Conservation (phyloP, 148 eudicot genomes). For the Camellia sinensis region DNA sequence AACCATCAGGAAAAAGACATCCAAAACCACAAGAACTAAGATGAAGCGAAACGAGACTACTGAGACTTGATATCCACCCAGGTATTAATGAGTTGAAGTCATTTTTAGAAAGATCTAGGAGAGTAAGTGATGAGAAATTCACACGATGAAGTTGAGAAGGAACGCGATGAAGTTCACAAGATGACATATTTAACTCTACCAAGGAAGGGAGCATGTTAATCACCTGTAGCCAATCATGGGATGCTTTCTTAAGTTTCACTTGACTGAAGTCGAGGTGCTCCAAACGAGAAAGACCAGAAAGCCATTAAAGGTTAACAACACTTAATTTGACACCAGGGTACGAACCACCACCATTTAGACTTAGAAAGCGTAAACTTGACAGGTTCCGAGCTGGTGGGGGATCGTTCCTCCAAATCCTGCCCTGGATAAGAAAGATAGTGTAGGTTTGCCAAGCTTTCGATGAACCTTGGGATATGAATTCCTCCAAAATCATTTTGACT, state of each 20-base stretch:
- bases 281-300: background rate
- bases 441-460: background rate
- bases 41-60: background rate
- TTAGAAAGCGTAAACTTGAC: background rate
- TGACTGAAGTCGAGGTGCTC: background rate
- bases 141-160: background rate
- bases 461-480: slow-evolving; percentile 5
- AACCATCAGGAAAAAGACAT: background rate
- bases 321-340: background rate
- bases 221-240: background rate
- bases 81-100: background rate
- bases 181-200: background rate
- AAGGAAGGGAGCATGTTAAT: background rate
- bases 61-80: background rate
- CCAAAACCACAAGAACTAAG: background rate
- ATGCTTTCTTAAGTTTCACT: background rate
- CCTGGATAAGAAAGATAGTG: background rate
- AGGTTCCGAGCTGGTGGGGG: background rate
- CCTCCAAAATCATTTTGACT: slow-evolving; percentile 4
- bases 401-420: background rate
- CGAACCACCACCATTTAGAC: background rate
- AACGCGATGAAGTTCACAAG: background rate
- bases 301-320: background rate
- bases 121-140: background rate
- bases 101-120: background rate